These are phyloP conservation scores for Monotropa hypopitys DNA, from an alignment of 179 eudicot genomes.

Conservation along the genomic window DNA sequence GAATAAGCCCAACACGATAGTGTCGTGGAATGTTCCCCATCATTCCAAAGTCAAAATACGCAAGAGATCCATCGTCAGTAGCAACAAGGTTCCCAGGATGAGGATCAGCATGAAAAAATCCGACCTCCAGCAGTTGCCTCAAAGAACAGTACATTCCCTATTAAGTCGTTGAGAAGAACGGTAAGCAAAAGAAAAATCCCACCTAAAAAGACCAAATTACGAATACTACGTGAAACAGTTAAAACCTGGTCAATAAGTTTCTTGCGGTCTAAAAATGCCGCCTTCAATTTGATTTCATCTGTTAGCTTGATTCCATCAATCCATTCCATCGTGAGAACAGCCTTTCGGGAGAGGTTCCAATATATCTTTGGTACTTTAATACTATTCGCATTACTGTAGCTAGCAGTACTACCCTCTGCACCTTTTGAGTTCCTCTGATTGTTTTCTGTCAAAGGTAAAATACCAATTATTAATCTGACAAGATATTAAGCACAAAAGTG, in stretches of 20 bases:
- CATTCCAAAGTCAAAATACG: slow-evolving; percentile 98
- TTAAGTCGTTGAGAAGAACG: slow-evolving; percentile 1
- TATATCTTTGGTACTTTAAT: slow-evolving; percentile 81
- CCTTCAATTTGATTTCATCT: slow-evolving; percentile 44
- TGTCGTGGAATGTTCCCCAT: slow-evolving; percentile 98
- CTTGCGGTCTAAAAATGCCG: slow-evolving; percentile 52
- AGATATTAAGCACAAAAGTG: not conserved
- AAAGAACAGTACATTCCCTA: slow-evolving; percentile 87
- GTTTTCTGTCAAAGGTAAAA: slow-evolving; percentile 19
- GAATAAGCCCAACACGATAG: slow-evolving; percentile 89
- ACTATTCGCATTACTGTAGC: slow-evolving; percentile 23
- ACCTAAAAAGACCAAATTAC: not conserved
- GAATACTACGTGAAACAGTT: not conserved
- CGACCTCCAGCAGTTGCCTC: slow-evolving; percentile 93
- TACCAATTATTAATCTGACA: not conserved
- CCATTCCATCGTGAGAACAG: slow-evolving; percentile 97
- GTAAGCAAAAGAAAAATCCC: not conserved
- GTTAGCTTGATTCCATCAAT: slow-evolving; percentile 89
- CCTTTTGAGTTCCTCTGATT: slow-evolving; percentile 17
- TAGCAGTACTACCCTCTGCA: slow-evolving; percentile 14
- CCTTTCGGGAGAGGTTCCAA: slow-evolving; percentile 78
- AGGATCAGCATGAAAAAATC: slow-evolving; percentile 97
- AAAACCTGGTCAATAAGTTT: slow-evolving; percentile 78
- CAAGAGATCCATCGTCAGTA: slow-evolving; percentile 71
- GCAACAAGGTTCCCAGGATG: slow-evolving; percentile 99